phyloP scores from a whole-genome alignment of 495 filamentous ascomycete species.

The Staphylotrichum tortipilum region DNA sequence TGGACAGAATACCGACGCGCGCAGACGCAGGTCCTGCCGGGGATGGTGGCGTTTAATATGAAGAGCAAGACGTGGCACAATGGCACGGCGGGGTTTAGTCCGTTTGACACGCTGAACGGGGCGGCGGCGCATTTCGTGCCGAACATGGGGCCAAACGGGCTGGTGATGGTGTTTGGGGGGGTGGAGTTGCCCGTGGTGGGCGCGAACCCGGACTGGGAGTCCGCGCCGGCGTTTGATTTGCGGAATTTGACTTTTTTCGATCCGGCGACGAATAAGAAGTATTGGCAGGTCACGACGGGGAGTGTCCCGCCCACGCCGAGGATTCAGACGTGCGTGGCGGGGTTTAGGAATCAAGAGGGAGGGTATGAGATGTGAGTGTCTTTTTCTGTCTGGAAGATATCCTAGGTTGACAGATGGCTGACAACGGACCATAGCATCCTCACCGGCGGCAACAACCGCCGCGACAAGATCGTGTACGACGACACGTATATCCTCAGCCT shows the following conservation, averaged over 20 bases:
- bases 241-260: conserved; percentile 29
- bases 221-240: conserved; percentile 7
- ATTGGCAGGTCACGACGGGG: conserved; percentile 27
- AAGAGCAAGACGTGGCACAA: conserved; percentile 12
- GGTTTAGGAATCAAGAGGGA: conserved; percentile 22
- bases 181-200: conserved; percentile 13
- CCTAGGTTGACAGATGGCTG: background rate
- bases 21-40: conserved; percentile 8
- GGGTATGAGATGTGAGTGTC: conserved; percentile 27
- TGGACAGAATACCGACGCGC: conserved; percentile 1
- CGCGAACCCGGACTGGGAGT: background rate
- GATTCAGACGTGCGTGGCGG: conserved; percentile 22
- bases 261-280: conserved; percentile 25
- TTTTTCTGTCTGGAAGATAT: background rate
- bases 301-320: conserved; percentile 12
- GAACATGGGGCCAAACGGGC: conserved; percentile 15
- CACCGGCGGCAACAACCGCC: conserved; percentile 22
- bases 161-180: conserved; percentile 31
- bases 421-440: conserved; percentile 26
- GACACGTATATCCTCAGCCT: conserved; percentile 36
- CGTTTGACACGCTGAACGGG: background rate
- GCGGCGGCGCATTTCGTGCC: conserved; percentile 27
- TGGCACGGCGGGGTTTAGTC: conserved; percentile 8
- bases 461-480: conserved; percentile 7
- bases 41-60: conserved; percentile 17